Conservation (phyloP, 306 rosid species). For the Prosopis cineraria region DNA sequence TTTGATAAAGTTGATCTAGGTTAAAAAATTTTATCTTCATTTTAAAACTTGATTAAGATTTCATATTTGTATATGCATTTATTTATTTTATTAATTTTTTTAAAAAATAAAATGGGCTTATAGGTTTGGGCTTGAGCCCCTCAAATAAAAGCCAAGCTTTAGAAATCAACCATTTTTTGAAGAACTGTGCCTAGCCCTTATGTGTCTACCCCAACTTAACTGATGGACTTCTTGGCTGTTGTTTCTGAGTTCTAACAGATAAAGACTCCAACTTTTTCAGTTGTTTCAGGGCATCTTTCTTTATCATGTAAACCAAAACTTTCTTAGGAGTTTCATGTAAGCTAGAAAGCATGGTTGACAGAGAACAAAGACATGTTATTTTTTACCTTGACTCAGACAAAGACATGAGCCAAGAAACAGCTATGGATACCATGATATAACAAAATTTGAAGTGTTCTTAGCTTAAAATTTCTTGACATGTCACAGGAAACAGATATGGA, state of each 20-base stretch:
- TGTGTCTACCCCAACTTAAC: not conserved
- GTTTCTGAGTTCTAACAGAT: not conserved
- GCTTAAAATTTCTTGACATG: not conserved
- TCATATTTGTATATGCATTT: too few species aligned
- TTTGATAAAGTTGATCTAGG: too few species aligned
- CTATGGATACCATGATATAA: not conserved
- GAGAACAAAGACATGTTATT: not conserved
- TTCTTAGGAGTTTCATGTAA: not conserved
- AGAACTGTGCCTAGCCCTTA: too few species aligned
- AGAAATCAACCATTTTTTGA: too few species aligned
- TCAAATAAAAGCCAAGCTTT: too few species aligned
- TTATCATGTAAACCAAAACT: not conserved
- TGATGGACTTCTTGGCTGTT: not conserved
- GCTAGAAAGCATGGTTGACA: not conserved
- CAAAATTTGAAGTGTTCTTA: not conserved
- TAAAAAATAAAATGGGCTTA: too few species aligned
- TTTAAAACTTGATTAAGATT: too few species aligned
- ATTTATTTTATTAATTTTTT: too few species aligned
- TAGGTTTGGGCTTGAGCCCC: too few species aligned
- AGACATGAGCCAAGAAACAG: not conserved
- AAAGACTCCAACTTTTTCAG: not conserved
- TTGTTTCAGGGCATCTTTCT: conserved; percentile 1
- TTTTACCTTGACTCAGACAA: too few species aligned
- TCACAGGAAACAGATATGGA: not conserved
- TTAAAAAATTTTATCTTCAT: too few species aligned